Conservation (phyloP, 2,329 filamentous ascomycete genomes). For the Hymenoscyphus fructigenus region DNA sequence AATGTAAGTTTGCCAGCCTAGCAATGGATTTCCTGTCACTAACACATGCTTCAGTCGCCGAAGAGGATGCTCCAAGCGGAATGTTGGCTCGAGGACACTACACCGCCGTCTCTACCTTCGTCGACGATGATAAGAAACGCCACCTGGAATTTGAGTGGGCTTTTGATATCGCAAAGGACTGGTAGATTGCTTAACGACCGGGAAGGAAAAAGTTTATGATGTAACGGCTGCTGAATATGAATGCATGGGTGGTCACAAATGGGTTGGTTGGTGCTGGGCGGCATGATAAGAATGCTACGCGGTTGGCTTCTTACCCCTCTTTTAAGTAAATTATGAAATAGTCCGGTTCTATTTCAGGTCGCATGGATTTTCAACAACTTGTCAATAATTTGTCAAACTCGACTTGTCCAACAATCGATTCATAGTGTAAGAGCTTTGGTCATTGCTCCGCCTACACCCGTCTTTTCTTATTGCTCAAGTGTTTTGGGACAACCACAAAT, state of each 20-base stretch:
- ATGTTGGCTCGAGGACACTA: conserved; percentile 91
- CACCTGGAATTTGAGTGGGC: conserved; percentile 94
- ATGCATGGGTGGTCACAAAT: conserved; percentile 8
- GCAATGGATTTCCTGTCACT: conserved; percentile 7
- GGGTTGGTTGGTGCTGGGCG: neutral
- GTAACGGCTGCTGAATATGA: conserved; percentile 12
- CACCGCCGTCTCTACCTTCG: conserved; percentile 83
- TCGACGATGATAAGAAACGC: conserved; percentile 90
- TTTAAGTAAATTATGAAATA: conserved; percentile 3
- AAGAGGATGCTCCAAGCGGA: conserved; percentile 88
- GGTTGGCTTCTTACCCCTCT: conserved; percentile 5
- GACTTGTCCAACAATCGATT: neutral
- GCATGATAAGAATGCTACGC: conserved; percentile 5
- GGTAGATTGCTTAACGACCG: conserved; percentile 52
- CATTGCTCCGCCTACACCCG: no score
- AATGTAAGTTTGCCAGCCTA: conserved; percentile 62
- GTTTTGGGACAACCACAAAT: neutral
- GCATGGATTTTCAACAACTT: neutral
- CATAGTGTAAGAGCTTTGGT: neutral
- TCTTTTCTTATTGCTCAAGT: no score
- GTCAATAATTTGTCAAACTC: neutral
- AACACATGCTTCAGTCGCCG: conserved; percentile 60
- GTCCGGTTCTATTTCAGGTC: neutral
- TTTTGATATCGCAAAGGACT: conserved; percentile 96
- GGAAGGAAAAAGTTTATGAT: conserved; percentile 12